Evolutionary conservation across 768 basidiomycete species (phyloP), one percentile per base, ranked within the genome.

Genomic region (Leucosporidium yakuticum): DNA sequence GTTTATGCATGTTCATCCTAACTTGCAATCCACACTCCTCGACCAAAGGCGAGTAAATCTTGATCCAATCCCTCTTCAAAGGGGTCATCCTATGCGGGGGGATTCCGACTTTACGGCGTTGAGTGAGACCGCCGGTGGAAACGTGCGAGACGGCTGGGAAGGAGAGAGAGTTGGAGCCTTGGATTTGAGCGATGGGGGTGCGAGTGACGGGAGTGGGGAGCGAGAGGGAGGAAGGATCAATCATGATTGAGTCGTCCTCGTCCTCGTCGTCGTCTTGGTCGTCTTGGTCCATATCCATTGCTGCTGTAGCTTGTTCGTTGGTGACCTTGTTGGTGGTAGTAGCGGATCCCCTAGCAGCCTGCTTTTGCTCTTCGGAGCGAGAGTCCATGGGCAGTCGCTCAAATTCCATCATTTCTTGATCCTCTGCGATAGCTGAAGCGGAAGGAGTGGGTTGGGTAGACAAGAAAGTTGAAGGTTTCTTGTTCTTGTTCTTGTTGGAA

Each of bases 11-110:
- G 77, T 99, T 99, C 95, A 99, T 98, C 76, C 96, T 84, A 36
- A 99, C 92, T 82, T 97, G 95, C 68, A 99, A 80, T 0, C 89
- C 91, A 76, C 95, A 81, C 72, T 96, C 88, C 81, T 99, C 95
- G 5, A 95, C 94, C 75, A 99, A 81, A 0, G 96, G 96, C 0
- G 91, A 89, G 77, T 98, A 97, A 66, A 97, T 86, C 77, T 89
- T 90, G 60, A 95, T 83, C 94, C 94, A 97, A 72, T 96, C 93
- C 77, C 89, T 91, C 80, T 96, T 95, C 63, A 98, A 79, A 4
- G 96, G 96, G 15, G 93, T 92, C 91, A 97, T 94, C 61, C 96
- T 86, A 78, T 99, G 96, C 14, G 92, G 92, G 19, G 96, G 96
- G 78, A 99, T 89, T 17, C 90, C 82, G 76, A 99, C 86, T 62